Conservation (phyloP, 192 early-diverging fungal species). For the Podila clonocystis region DNA sequence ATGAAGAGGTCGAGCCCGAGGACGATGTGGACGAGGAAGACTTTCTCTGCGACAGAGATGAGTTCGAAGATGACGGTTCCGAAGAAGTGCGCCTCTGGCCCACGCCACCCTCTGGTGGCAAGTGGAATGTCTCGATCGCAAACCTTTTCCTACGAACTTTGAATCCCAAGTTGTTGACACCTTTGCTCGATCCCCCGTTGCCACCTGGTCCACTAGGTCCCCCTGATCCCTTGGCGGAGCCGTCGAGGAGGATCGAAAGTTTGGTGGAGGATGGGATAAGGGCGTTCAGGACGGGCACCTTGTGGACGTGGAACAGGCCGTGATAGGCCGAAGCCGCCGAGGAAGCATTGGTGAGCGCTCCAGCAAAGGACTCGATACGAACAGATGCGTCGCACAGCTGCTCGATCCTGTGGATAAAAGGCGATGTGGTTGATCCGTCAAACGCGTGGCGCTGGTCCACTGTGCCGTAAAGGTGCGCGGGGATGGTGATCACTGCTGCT, state of each 20-base stretch:
- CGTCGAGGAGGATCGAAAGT: constrained; percentile 67
- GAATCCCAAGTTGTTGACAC: constrained; percentile 85
- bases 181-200: constrained; percentile 51
- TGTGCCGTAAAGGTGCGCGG: constrained; percentile 77
- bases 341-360: constrained; percentile 62
- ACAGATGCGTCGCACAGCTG: constrained; percentile 88
- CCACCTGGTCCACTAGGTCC: constrained; percentile 18
- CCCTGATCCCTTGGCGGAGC: constrained; percentile 36
- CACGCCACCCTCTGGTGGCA: constrained; percentile 94
- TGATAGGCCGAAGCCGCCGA: constrained; percentile 80
- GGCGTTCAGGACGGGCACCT: constrained; percentile 81
- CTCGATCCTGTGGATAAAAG: constrained; percentile 74
- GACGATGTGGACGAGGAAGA: constrained; percentile 5
- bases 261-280: constrained; percentile 76
- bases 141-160: constrained; percentile 91
- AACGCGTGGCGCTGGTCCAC: constrained; percentile 36
- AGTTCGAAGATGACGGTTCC: constrained; percentile 23
- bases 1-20: not conserved
- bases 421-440: constrained; percentile 34
- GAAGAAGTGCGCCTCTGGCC: constrained; percentile 64
- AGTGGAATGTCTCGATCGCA: constrained; percentile 89
- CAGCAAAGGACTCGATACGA: constrained; percentile 94
- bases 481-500: constrained; percentile 82
- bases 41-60: constrained; percentile 32
- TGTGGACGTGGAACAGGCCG: constrained; percentile 89